These are phyloP conservation scores for Stachybotrys chlorohalonatus DNA, from an alignment of 2,329 filamentous ascomycete species.

Conservation along the genomic window DNA sequence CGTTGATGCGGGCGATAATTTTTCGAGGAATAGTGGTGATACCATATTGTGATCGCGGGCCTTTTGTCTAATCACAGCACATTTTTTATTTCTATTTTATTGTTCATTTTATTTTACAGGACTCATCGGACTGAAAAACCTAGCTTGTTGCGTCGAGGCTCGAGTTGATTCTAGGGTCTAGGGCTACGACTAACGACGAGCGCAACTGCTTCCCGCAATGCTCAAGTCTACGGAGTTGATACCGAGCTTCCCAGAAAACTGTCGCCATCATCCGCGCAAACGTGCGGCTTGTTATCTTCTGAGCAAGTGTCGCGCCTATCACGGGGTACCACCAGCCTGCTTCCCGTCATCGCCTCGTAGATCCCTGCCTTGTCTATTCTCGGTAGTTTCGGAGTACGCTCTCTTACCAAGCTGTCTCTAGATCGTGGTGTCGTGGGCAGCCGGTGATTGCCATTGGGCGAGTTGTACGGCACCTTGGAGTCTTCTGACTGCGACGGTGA, in stretches of 20 bases:
- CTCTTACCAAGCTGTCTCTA: slow-evolving; percentile 11
- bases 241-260: not conserved
- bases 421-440: slow-evolving; percentile 2
- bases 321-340: slow-evolving; percentile 5
- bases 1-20: too few relatives aligned
- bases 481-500: slow-evolving; percentile 8
- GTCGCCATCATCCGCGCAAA: slow-evolving; percentile 16
- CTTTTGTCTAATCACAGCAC: too few relatives aligned
- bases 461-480: not conserved
- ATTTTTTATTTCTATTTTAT: too few relatives aligned
- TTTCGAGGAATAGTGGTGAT: too few relatives aligned
- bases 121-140: too few relatives aligned
- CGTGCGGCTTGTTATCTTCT: slow-evolving; percentile 21
- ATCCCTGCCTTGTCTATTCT: slow-evolving; percentile 10
- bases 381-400: slow-evolving; percentile 8
- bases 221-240: not conserved
- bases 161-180: not conserved
- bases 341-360: slow-evolving; percentile 14
- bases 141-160: too few relatives aligned
- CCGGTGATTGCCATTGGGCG: not conserved
- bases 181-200: not conserved
- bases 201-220: not conserved
- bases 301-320: slow-evolving; percentile 16
- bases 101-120: too few relatives aligned
- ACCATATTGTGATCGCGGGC: too few relatives aligned